phyloP scores from a whole-genome alignment of 1,284 basidiomycete species.

The Vanrija sp. region DNA sequence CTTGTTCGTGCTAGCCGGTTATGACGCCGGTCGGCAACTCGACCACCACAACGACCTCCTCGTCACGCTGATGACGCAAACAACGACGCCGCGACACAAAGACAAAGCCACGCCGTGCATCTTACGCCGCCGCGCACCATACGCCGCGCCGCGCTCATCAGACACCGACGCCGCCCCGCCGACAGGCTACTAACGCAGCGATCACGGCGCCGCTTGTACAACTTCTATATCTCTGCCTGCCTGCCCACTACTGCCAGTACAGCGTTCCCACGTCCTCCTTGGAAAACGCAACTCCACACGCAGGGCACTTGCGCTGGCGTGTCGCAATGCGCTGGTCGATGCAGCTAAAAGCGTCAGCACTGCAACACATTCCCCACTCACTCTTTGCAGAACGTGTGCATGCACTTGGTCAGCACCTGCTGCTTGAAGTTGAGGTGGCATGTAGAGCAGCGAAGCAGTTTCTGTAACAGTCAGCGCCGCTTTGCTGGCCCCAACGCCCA shows the following conservation, averaged over 20 bases:
- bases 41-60: too few species aligned
- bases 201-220: background rate
- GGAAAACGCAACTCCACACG: conserved; percentile 79
- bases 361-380: conserved; percentile 51
- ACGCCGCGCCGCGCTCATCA: too few species aligned
- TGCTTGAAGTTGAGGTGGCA: conserved; percentile 81
- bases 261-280: conserved; percentile 80
- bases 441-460: conserved; percentile 84
- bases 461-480: conserved; percentile 51
- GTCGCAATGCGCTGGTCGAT: conserved; percentile 83
- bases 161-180: too few species aligned
- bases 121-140: too few species aligned
- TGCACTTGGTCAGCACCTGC: conserved; percentile 86
- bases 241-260: conserved; percentile 64
- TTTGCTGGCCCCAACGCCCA: background rate
- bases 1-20: too few species aligned
- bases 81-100: too few species aligned
- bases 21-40: too few species aligned
- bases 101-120: too few species aligned
- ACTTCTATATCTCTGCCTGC: background rate
- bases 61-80: too few species aligned
- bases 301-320: conserved; percentile 92
- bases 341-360: conserved; percentile 49
- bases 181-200: background rate
- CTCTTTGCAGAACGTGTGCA: conserved; percentile 62